phyloP scores from a whole-genome alignment of 352 stramenopile genomes.

The Phytopythium kandeliae region DNA sequence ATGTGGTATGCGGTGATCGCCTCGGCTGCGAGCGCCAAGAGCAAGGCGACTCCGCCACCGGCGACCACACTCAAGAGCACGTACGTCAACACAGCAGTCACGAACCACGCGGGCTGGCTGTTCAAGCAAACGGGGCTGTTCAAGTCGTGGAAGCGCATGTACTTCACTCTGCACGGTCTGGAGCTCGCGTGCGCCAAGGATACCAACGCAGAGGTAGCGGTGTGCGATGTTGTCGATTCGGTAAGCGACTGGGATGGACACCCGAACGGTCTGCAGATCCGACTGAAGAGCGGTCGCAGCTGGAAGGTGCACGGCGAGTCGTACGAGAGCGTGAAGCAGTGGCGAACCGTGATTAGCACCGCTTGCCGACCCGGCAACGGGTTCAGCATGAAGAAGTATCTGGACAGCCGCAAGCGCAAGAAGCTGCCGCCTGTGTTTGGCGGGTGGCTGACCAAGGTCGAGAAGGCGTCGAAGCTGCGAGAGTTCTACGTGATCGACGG shows the following conservation, averaged over 20 bases:
- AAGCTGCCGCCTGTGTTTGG: constrained; percentile 63
- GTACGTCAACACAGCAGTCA: constrained; percentile 65
- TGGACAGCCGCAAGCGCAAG: constrained; percentile 59
- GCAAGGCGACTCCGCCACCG: constrained; percentile 23
- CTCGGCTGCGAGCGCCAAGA: constrained; percentile 43
- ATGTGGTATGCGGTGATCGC: constrained; percentile 78
- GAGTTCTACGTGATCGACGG: constrained; percentile 80
- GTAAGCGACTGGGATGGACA: constrained; percentile 70
- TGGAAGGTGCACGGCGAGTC: constrained; percentile 73
- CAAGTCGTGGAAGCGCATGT: constrained; percentile 78
- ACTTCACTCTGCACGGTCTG: constrained; percentile 71
- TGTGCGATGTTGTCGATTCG: constrained; percentile 51
- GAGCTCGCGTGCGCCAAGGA: constrained; percentile 73
- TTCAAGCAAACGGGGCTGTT: constrained; percentile 73
- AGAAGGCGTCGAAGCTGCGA: constrained; percentile 35
- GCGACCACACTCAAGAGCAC: constrained; percentile 55
- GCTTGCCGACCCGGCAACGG: constrained; percentile 39
- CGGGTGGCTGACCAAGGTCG: constrained; percentile 69
- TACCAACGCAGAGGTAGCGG: constrained; percentile 53
- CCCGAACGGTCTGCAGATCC: constrained; percentile 61
- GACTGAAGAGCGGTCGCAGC: constrained; percentile 50
- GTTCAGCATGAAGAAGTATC: constrained; percentile 66
- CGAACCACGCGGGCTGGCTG: constrained; percentile 78
- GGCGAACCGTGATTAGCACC: constrained; percentile 56
- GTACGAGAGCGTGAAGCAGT: constrained; percentile 73